phyloP scores from a whole-genome alignment of 2,329 filamentous ascomycete genomes.

The Fusarium sp. region DNA sequence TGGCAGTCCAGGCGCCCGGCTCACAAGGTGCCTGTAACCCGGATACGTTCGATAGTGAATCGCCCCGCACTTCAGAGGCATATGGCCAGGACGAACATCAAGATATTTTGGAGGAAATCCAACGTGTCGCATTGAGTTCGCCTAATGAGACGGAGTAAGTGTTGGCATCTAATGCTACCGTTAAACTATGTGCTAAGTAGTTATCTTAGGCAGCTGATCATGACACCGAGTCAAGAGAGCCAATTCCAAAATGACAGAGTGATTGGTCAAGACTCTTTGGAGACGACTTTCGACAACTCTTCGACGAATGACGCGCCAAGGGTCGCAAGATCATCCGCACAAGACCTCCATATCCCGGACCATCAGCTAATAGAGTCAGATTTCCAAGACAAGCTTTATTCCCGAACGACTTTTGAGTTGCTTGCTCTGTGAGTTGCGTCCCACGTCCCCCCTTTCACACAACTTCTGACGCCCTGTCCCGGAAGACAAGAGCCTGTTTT shows the following conservation, averaged over 20 bases:
- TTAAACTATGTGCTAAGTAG: neutral
- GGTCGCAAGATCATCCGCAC: accelerated
- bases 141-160: accelerated
- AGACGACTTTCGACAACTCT: too few relatives aligned
- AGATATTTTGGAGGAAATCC: neutral
- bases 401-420: neutral
- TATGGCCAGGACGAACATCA: neutral
- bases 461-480: neutral
- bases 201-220: accelerated
- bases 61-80: accelerated
- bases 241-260: accelerated
- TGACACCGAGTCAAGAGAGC: neutral
- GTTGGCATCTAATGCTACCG: accelerated
- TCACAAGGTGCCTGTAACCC: accelerated
- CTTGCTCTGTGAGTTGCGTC: neutral
- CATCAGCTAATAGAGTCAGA: neutral
- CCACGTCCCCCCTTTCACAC: neutral
- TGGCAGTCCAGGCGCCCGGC: accelerated
- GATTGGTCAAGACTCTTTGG: accelerated
- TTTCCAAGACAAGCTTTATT: neutral
- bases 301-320: accelerated
- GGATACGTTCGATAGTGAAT: neutral
- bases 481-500: neutral
- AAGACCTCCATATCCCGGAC: accelerated
- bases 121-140: neutral